Evolutionary conservation across 345 rosid genomes (phyloP).

Genomic region (Corymbia maculata): DNA sequence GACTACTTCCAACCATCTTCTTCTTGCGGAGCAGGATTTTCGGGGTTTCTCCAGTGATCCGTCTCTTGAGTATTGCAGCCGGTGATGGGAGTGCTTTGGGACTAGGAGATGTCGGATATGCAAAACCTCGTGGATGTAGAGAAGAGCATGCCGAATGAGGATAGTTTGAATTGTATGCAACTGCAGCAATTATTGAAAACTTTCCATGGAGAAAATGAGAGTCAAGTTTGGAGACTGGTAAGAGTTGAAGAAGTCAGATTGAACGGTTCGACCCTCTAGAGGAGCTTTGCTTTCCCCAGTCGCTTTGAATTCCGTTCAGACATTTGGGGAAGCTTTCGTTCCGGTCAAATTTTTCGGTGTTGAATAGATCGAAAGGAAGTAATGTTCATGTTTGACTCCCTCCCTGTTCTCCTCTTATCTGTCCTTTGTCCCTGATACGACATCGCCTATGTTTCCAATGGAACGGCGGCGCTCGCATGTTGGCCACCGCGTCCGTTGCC

Average conservation of each 20-base stretch:
- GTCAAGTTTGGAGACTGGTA: neutral
- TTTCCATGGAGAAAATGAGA: neutral
- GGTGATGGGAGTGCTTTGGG: neutral
- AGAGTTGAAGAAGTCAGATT: neutral
- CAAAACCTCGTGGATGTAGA: neutral
- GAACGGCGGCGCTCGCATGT: neutral
- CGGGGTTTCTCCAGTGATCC: neutral
- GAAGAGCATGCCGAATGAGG: neutral
- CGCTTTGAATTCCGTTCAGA: neutral
- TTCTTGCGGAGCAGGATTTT: neutral
- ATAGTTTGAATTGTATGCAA: neutral
- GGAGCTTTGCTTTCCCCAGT: neutral
- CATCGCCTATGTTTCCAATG: neutral
- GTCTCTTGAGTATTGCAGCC: neutral
- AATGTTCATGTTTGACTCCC: neutral
- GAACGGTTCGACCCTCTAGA: neutral
- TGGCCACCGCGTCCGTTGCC: neutral
- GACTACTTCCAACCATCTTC: neutral
- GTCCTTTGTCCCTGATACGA: neutral
- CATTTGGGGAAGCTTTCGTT: neutral
- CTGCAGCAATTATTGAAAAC: neutral
- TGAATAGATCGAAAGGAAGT: neutral
- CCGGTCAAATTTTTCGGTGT: neutral
- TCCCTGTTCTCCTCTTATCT: neutral
- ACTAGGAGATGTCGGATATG: neutral